These are phyloP conservation scores for Cordyceps sp. DNA, from an alignment of 2,329 filamentous ascomycete genomes.

Conservation along the genomic window DNA sequence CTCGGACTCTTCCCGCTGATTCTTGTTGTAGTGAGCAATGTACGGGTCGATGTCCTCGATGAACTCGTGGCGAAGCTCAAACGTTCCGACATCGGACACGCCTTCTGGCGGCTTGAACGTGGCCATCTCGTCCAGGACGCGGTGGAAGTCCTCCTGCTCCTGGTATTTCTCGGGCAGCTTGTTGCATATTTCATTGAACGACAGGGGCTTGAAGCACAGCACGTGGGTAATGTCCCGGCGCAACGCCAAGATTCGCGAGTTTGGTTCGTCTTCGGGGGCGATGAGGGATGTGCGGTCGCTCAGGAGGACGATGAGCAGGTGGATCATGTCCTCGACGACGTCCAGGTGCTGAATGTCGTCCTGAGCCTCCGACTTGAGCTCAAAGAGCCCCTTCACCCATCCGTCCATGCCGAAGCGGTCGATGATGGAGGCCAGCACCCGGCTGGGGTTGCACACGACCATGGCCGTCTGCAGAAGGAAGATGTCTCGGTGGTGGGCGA, in stretches of 20 bases:
- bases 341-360: constrained; percentile 84
- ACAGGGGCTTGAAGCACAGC: constrained; percentile 88
- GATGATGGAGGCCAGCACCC: constrained; percentile 75
- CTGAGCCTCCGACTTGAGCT: constrained; percentile 52
- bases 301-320: constrained; percentile 77
- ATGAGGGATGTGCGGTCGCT: constrained; percentile 76
- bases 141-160: constrained; percentile 76
- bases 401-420: constrained; percentile 79
- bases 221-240: constrained; percentile 85
- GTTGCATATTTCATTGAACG: constrained; percentile 77
- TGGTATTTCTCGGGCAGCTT: constrained; percentile 80
- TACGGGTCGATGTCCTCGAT: constrained; percentile 88
- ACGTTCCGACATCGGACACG: constrained; percentile 80
- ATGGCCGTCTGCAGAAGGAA: constrained; percentile 85
- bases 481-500: constrained; percentile 87
- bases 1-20: constrained; percentile 91
- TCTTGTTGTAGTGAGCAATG: constrained; percentile 89
- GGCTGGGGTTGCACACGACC: constrained; percentile 67
- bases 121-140: constrained; percentile 73
- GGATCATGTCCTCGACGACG: constrained; percentile 88
- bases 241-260: constrained; percentile 53
- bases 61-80: constrained; percentile 76
- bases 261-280: constrained; percentile 46
- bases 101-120: constrained; percentile 83
- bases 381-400: constrained; percentile 77